A percentile compares a stretch with the other conserved stretches of the same genome.
phyloP scores from a whole-genome alignment of 352 stramenopile genomes.

The Phytopythium vexans region DNA sequence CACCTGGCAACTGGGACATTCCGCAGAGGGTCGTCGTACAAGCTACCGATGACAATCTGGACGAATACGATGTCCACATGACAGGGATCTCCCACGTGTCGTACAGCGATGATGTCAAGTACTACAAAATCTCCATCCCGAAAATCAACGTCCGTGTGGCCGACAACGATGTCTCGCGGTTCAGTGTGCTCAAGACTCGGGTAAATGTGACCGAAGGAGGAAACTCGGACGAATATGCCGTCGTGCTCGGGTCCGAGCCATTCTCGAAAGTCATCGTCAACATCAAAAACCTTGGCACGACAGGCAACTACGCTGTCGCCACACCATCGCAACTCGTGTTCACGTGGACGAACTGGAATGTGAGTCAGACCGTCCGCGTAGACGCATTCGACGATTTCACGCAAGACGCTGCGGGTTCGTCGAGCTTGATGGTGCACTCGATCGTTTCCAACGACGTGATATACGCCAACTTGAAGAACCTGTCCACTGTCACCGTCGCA shows the following conservation, averaged over 20 bases:
- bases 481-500: constrained; percentile 41
- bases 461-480: constrained; percentile 40
- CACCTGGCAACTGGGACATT: constrained; percentile 59
- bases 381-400: constrained; percentile 60
- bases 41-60: constrained; percentile 62
- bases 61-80: constrained; percentile 59
- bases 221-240: constrained; percentile 35
- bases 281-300: constrained; percentile 42
- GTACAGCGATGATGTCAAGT: constrained; percentile 68
- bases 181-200: constrained; percentile 37
- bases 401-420: constrained; percentile 40
- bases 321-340: constrained; percentile 41
- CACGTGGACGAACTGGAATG: constrained; percentile 71
- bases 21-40: constrained; percentile 46
- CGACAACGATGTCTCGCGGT: constrained; percentile 60
- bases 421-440: constrained; percentile 47
- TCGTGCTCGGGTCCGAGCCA: constrained; percentile 57
- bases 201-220: constrained; percentile 49
- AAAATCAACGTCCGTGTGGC: constrained; percentile 57
- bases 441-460: constrained; percentile 66
- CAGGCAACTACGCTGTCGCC: constrained; percentile 38
- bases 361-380: constrained; percentile 47
- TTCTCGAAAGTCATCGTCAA: constrained; percentile 61
- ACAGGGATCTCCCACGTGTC: constrained; percentile 70
- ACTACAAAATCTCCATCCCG: constrained; percentile 53